Evolutionary conservation across 2,329 filamentous ascomycete species (phyloP), one percentile per base, ranked within the genome.

Genomic region (Polytolypa hystricis): DNA sequence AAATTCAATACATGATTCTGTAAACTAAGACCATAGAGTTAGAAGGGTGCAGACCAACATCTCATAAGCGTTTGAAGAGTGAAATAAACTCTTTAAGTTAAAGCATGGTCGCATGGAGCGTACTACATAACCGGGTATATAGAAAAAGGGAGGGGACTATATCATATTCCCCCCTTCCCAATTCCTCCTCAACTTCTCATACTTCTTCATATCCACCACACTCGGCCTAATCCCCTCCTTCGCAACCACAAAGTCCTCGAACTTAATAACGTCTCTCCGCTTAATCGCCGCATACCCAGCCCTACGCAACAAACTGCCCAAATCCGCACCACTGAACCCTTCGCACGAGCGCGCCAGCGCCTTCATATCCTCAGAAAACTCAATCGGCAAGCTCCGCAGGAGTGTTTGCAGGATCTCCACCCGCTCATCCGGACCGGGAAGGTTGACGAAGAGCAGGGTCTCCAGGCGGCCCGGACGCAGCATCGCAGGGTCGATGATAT

Each of bases 401-500:
- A 81, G 53, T 2, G 87, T 84, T 38, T 71, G 71, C 15, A 98
- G 67, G 42, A 98, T 98, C 39, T 93, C 85, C 0, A 83, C 82
- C 10, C 91, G 73, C 55, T 94, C 86, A 5, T 78, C 70, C 0
- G 79, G 67, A 17, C 77, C 79, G 0, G 91, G 91, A 0, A 96
- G 65, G 50, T 91, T 87, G 26, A 98, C 81, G 48, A 89, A 95
- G 17, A 96, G 71, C n/a, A 81, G 74, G 0, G 81, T 89, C 45
- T 87, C 89, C 1, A 98, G 70, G 17, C 91, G 79, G 1, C 91
- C 91, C 0, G 91, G 89, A 1, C 91, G 80, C 8, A 96, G 72
- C 77, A 98, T 93, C 1, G 91, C 91, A 2, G 84, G 79, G 56
- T 98, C 91, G 47, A 98, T 96, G 65, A 94, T 93, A 54, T 96